Evolutionary conservation across 2,329 filamentous ascomycete species (phyloP), one percentile per base, ranked within the genome.

Genomic region (Epichloe gansuensis): DNA sequence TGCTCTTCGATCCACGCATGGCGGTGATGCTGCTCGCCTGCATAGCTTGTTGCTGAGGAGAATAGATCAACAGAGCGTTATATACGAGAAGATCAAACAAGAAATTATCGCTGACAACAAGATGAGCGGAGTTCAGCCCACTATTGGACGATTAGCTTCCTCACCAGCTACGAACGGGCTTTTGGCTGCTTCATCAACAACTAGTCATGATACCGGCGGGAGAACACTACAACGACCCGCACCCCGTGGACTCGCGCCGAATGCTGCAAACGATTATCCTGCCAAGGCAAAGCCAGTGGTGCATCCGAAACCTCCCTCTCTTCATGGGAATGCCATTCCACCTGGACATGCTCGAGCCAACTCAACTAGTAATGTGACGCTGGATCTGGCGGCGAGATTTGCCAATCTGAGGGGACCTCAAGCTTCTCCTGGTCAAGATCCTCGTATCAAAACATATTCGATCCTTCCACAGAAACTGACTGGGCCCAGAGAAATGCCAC

Each of bases 301-400:
- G 8, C 80, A 82, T 25, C 84, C 85, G 3, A 89, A 89, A 58
- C 86, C 86, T 0, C 73, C 81, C 50, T 75, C 76, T 4, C 71
- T 88, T 2, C 81, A 84, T 59, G 83, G 83, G 1, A 81, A 82
- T 43, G 71, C 75, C 2, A 60, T 71, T 15, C 60, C 60, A 21
- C 62, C 71, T n/a, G 65, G 60, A 13, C 63, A 60, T 34, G 57
- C 56, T 42, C 66, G 64, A 51, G 57, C 51, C 23, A 56, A 59
- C 38, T 57, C 64, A 8, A 52, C 63, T 1, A 66, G 57, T 35
- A 66, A 61, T 50, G 58, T 66, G 5, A 64, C 69, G 5, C 69
- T 72, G 50, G 81, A 84, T 56, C 67, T 84, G 47, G 67, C 70
- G 13, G 69, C 75, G 51, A 73, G 81, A 42, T 83, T 85, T 61